These are phyloP conservation scores for Eimeria acervulina DNA, from an alignment of 169 alveolate species.

Conservation along the genomic window DNA sequence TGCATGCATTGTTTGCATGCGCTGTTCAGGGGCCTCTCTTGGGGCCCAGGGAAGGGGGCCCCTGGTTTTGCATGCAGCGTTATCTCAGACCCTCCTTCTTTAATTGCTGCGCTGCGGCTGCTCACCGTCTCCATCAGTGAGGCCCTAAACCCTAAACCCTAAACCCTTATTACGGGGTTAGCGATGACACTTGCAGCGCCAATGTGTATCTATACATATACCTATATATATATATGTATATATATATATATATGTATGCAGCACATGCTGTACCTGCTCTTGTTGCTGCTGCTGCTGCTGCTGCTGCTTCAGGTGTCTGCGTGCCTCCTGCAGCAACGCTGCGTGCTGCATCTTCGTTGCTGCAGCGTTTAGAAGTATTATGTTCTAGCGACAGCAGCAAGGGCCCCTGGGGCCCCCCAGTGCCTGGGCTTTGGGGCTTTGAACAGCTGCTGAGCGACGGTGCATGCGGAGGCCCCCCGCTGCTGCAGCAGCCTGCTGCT, in stretches of 20 bases:
- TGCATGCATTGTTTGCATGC: too few species aligned
- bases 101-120: conserved; percentile 21
- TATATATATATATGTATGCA: background rate
- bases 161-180: background rate
- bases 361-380: background rate
- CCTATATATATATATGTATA: too few species aligned
- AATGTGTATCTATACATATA: too few species aligned
- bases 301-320: conserved; percentile 2
- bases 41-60: conserved; percentile 20
- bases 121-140: conserved; percentile 58
- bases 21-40: conserved; percentile 30
- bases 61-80: background rate
- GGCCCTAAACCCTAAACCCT: background rate
- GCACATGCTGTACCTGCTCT: background rate
- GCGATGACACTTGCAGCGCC: too few species aligned
- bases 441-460: background rate
- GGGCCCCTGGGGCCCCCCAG: conserved; percentile 18
- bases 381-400: conserved; percentile 30
- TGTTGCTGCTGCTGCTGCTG: background rate
- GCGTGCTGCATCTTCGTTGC: conserved; percentile 28
- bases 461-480: background rate
- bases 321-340: conserved; percentile 31
- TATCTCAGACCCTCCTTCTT: conserved; percentile 17
- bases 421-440: background rate
- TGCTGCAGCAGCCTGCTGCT: background rate